Evolutionary conservation across 2,329 filamentous ascomycete genomes (phyloP).

Genomic region (Aspergillus hiratsukae): DNA sequence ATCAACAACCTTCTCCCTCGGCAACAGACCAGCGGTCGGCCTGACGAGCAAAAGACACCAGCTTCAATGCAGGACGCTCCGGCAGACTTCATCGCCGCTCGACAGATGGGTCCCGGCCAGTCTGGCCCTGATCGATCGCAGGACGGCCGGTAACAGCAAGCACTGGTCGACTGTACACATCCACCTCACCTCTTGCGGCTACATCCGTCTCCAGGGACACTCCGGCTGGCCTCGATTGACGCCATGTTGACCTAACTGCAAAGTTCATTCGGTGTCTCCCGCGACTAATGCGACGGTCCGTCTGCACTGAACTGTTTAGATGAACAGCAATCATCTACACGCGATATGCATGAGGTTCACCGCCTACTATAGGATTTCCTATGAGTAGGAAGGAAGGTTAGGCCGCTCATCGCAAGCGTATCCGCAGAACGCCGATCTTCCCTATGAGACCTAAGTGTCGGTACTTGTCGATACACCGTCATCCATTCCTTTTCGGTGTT

Average conservation of each 20-base stretch:
- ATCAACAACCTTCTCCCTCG: conserved; percentile 41
- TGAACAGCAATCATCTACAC: background rate
- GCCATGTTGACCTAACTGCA: background rate
- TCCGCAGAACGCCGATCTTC: background rate
- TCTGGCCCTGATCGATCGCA: conserved; percentile 31
- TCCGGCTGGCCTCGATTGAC: background rate
- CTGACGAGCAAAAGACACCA: conserved; percentile 41
- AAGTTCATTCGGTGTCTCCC: background rate
- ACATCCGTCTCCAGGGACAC: background rate
- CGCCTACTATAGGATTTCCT: background rate
- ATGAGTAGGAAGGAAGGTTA: background rate
- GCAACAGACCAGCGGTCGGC: conserved; percentile 18
- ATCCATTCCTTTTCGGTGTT: background rate
- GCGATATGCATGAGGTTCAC: background rate
- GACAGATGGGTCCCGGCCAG: conserved; percentile 26
- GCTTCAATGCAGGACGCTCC: conserved; percentile 32
- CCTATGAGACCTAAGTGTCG: background rate
- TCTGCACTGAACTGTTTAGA: background rate
- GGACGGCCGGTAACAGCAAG: conserved; percentile 26
- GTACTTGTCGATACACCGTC: background rate
- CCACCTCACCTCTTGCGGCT: background rate
- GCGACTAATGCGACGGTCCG: background rate
- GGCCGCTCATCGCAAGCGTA: background rate
- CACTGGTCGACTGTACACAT: background rate
- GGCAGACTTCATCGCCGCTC: conserved; percentile 29